phyloP scores from a whole-genome alignment of 129 eudicot genomes.

The Centaurea solstitialis region DNA sequence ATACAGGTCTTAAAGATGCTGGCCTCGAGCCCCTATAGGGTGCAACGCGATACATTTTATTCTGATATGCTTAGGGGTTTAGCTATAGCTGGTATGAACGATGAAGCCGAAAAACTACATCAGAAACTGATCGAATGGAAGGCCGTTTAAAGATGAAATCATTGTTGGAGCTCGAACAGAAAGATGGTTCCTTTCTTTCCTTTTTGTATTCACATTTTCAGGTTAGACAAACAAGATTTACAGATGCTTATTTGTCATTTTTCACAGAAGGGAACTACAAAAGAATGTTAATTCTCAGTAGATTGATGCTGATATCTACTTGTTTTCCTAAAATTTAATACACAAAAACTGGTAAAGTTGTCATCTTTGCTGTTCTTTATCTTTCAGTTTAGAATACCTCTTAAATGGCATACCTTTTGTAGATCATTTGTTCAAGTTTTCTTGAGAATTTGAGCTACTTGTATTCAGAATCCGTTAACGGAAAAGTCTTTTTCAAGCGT shows the following conservation, averaged over 20 bases:
- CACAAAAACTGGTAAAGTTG: slow-evolving; percentile 12
- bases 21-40: slow-evolving; percentile 38
- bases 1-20: slow-evolving; percentile 56
- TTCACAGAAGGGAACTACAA: slow-evolving; percentile 10
- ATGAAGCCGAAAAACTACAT: slow-evolving; percentile 39
- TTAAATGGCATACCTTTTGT: slow-evolving; percentile 33
- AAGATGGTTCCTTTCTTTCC: not conserved
- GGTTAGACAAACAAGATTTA: not conserved
- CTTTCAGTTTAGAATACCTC: not conserved
- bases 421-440: slow-evolving; percentile 24
- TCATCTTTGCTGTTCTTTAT: slow-evolving; percentile 16
- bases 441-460: slow-evolving; percentile 2
- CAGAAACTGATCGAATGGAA: slow-evolving; percentile 53
- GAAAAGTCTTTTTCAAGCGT: slow-evolving; percentile 59
- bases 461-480: slow-evolving; percentile 9
- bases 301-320: slow-evolving; percentile 16
- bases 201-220: not conserved
- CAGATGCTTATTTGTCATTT: not conserved
- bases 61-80: slow-evolving; percentile 45
- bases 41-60: slow-evolving; percentile 27
- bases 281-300: not conserved
- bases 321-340: slow-evolving; percentile 4
- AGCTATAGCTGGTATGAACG: slow-evolving; percentile 42
- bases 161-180: not conserved
- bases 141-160: slow-evolving; percentile 17